These are phyloP conservation scores for Fraxinus sp. DNA, from an alignment of 305 asterid genomes.

Conservation along the genomic window DNA sequence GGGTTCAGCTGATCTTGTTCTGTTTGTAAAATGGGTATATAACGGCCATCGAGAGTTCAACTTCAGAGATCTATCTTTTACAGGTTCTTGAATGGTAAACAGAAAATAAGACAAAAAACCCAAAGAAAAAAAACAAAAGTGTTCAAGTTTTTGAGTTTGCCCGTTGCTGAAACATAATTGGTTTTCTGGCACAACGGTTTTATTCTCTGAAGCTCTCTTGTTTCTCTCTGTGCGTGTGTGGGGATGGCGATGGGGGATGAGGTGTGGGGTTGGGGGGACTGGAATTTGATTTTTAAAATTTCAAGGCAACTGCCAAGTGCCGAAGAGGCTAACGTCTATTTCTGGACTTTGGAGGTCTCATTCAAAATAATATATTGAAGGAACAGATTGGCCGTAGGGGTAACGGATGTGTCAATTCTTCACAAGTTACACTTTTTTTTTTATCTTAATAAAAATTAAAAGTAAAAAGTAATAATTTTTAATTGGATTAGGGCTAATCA, in stretches of 20 bases:
- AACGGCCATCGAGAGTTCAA: conserved; percentile 29
- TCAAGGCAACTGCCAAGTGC: conserved; percentile 28
- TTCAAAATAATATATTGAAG: conserved; percentile 35
- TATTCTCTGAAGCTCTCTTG: conserved; percentile 36
- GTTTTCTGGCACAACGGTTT: conserved; percentile 20
- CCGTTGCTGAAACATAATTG: conserved; percentile 2
- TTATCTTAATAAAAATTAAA: conserved; percentile 16
- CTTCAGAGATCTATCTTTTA: conserved; percentile 27
- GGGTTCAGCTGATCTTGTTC: conserved; percentile 19
- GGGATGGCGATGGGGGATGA: background rate
- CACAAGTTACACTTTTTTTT: conserved; percentile 19
- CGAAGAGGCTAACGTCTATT: conserved; percentile 49
- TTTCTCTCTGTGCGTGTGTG: conserved; percentile 1
- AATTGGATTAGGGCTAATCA: background rate
- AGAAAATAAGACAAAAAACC: background rate
- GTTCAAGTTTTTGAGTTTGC: conserved; percentile 18
- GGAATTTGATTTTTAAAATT: conserved; percentile 53
- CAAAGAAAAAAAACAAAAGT: background rate
- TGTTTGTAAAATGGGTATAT: conserved; percentile 25
- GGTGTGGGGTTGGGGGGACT: background rate
- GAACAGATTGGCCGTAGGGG: conserved; percentile 37
- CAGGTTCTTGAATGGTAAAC: background rate
- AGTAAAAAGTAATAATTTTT: background rate
- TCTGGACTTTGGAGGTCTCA: conserved; percentile 23
- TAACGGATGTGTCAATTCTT: conserved; percentile 37